Base-by-base conservation (phyloP, 2,329 filamentous ascomycete species). In the Beauveria pseudobassiana region DNA sequence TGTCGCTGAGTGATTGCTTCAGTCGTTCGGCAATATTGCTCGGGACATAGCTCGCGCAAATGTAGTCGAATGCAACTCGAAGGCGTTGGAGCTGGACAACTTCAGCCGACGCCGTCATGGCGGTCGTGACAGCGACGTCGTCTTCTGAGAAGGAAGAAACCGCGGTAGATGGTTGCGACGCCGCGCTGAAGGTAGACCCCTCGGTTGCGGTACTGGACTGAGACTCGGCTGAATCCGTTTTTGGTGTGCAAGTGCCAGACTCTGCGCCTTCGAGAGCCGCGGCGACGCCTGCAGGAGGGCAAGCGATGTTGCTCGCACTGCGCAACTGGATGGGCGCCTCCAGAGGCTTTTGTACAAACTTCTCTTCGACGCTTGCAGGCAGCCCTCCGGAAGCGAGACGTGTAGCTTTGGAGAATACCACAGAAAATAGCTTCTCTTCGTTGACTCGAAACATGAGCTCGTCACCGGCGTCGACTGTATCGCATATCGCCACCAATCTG, bases 381-480 rank as follows among this genome's bases (percentile, higher is more conserved):
- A 98, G 76, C 0, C 86, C 85, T 1, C 75, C 77, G 5, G 77
- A 74, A n/a, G 81, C 79, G 80, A 96, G 88, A 5, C 79, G 80
- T 64, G 81, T 80, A 5, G 92, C 91, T 73, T 97, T 98, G 20
- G 74, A 70, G 7, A 93, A 65, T 1, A 98, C 70, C 61, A 87
- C 80, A 2, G 74, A 70, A 7, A 88, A 69, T 1, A 97, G 81
- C 70, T 92, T 96, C 14, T 80, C 76, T 68, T 89, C 82, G 67
- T 81, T 95, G 26, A 96, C 76, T 14, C 91, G 85, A 73, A 89
- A 96, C 90, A 97, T 91, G 60, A 77, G 84, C 73, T 97, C 92
- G 63, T 90, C 90, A 16, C 89, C 90, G 1, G 89, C 90, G 40
- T 95, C 88, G 12, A 96, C 88, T 0, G 82, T 88, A 68, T 97